phyloP scores from a whole-genome alignment of 2,329 filamentous ascomycete species.

The Neonectria sp. region DNA sequence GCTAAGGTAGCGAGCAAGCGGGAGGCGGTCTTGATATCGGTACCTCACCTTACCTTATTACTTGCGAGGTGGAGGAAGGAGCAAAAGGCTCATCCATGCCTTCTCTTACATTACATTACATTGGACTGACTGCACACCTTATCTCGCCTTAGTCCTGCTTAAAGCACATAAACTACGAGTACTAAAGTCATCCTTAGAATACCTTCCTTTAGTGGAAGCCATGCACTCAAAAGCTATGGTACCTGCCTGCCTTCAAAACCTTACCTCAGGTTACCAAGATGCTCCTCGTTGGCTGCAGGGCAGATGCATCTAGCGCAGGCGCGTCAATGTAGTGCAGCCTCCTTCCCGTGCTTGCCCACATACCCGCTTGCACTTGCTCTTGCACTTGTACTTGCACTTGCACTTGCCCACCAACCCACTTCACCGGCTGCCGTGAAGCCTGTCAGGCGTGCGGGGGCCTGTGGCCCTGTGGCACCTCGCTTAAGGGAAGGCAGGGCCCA shows the following conservation, averaged over 20 bases:
- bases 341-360: neutral
- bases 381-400: too few species aligned
- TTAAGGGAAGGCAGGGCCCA: conserved; percentile 46
- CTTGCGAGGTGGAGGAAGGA: neutral
- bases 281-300: neutral
- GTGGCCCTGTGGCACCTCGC: conserved; percentile 40
- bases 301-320: neutral
- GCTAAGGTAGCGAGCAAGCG: conserved; percentile 2
- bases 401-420: neutral
- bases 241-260: conserved; percentile 3
- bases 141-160: conserved; percentile 6
- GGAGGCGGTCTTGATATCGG: neutral
- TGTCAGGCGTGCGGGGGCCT: neutral
- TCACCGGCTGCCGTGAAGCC: conserved; percentile 1
- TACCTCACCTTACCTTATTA: neutral
- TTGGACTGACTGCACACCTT: neutral
- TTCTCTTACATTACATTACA: conserved; percentile 17
- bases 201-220: neutral
- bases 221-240: neutral
- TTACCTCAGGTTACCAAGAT: neutral
- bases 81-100: neutral
- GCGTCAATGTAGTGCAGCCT: neutral
- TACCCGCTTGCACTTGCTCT: neutral
- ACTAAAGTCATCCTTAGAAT: neutral
- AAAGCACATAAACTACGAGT: neutral